Base-by-base conservation (phyloP, 441 rosid genomes). In the Eutrema salsugineum region DNA sequence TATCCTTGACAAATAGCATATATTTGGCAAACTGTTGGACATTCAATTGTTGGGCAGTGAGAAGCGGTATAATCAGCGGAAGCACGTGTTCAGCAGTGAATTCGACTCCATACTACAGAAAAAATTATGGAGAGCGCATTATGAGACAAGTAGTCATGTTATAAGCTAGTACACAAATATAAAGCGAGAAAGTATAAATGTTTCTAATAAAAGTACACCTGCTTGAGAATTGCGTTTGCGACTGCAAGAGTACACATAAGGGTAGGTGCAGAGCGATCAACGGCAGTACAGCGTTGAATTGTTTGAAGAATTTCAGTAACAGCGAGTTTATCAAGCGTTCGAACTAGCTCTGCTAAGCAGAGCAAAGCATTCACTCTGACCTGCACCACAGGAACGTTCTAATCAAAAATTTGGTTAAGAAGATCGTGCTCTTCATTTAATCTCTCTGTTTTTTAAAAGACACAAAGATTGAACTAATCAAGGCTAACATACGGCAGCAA, bases 181-280 rank as follows among this genome's bases (percentile, higher is more conserved):
- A 20, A 58, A 65, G 57, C 46, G 3, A 59, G 67, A 55, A 66
- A 19, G 46, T 43, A 59, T 40, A 48, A 16, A 66, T 42, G 30
- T 59, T 66, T 33, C 35, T 17, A 33, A 48, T 12, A 30, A 44
- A 32, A 15, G 61, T 33, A 63, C n/a, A 92, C 99, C 97, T 89
- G 93, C 80, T 90, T 94, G 71, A 94, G 85, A 82, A 94, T 88
- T 47, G 98, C 87, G 82, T 85, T 92, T 71, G 96, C 90, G 58
- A 94, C 79, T 58, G 94, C 97, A 59, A 94, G 97, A 39, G 99
- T 85, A 72, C 97, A 94, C 96, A 94, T 94, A 40, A 94, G 97
- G 24, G 98, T 94, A 48, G 99, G 99, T 49, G 96, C 87, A 69
- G 98, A 92, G 33, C 70, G 97, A 72, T 94, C 99, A 74, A 94